phyloP scores from a whole-genome alignment of 768 basidiomycete species.

The Mycena haematopus region DNA sequence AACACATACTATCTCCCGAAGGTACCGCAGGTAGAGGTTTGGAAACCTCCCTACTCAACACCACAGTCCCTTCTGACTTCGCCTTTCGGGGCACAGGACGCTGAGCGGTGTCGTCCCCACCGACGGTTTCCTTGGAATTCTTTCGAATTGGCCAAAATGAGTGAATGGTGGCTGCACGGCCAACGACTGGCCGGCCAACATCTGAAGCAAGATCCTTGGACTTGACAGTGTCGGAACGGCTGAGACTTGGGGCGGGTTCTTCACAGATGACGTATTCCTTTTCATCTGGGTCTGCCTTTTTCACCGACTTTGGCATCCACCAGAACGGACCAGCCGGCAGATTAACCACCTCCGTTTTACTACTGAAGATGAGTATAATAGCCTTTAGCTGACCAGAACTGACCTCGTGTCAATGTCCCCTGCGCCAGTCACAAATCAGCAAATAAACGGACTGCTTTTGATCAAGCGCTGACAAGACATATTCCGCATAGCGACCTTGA shows the following conservation, averaged over 20 bases:
- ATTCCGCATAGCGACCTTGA: slow-evolving; percentile 76
- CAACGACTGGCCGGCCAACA: slow-evolving; percentile 14
- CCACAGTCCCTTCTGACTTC: slow-evolving; percentile 34
- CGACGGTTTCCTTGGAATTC: slow-evolving; percentile 42
- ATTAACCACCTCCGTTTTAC: slow-evolving; percentile 66
- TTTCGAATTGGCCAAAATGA: slow-evolving; percentile 42
- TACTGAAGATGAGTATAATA: neutral
- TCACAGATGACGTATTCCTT: slow-evolving; percentile 14
- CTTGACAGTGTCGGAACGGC: slow-evolving; percentile 15
- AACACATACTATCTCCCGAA: slow-evolving; percentile 30
- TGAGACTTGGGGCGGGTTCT: slow-evolving; percentile 14
- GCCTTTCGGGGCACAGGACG: slow-evolving; percentile 38
- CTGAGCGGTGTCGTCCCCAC: slow-evolving; percentile 32
- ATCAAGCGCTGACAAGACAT: slow-evolving; percentile 76
- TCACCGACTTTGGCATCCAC: slow-evolving; percentile 24
- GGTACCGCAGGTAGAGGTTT: slow-evolving; percentile 23
- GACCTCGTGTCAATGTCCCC: slow-evolving; percentile 69
- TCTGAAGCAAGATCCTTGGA: slow-evolving; percentile 8
- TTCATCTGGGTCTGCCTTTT: slow-evolving; percentile 19
- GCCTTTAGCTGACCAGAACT: neutral
- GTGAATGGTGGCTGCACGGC: slow-evolving; percentile 37
- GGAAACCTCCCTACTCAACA: slow-evolving; percentile 15
- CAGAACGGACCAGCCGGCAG: slow-evolving; percentile 37
- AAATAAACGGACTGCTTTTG: neutral
- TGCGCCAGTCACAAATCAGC: slow-evolving; percentile 35